Conservation (phyloP, 129 eudicot species). For the Lactuca sativa region DNA sequence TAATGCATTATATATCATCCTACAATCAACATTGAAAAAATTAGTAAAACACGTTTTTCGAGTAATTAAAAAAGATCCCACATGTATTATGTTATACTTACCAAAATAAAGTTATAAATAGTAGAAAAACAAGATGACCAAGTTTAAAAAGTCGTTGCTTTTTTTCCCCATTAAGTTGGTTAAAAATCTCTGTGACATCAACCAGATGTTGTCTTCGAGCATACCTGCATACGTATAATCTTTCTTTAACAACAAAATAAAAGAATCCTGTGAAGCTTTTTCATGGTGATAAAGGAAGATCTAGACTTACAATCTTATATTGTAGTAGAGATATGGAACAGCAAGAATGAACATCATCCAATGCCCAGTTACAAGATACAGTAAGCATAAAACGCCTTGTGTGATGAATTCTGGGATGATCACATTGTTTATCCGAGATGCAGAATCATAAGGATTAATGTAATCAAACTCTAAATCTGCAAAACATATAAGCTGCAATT, state of each 20-base stretch:
- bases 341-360: slow-evolving; percentile 77
- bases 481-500: slow-evolving; percentile 78
- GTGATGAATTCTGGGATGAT: slow-evolving; percentile 67
- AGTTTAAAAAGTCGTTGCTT: slow-evolving; percentile 70
- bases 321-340: slow-evolving; percentile 72
- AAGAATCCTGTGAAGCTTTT: neutral
- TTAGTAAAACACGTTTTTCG: neutral
- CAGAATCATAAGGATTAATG: slow-evolving; percentile 88
- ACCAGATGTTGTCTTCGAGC: slow-evolving; percentile 56
- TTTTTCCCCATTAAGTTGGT: slow-evolving; percentile 70
- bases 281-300: neutral
- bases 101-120: slow-evolving; percentile 84
- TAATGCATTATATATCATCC: slow-evolving; percentile 71
- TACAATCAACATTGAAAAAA: slow-evolving; percentile 22
- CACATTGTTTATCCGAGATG: slow-evolving; percentile 69
- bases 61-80: too few relatives aligned
- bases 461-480: slow-evolving; percentile 90
- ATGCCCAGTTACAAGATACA: slow-evolving; percentile 72
- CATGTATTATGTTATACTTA: too few relatives aligned
- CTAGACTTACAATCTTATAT: slow-evolving; percentile 72
- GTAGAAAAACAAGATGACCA: slow-evolving; percentile 53
- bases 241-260: neutral
- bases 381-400: slow-evolving; percentile 60
- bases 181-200: slow-evolving; percentile 86
- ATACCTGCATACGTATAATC: slow-evolving; percentile 35